Base-by-base conservation (phyloP, 176 grass and related monocot genomes). In the Eleusine indica region DNA sequence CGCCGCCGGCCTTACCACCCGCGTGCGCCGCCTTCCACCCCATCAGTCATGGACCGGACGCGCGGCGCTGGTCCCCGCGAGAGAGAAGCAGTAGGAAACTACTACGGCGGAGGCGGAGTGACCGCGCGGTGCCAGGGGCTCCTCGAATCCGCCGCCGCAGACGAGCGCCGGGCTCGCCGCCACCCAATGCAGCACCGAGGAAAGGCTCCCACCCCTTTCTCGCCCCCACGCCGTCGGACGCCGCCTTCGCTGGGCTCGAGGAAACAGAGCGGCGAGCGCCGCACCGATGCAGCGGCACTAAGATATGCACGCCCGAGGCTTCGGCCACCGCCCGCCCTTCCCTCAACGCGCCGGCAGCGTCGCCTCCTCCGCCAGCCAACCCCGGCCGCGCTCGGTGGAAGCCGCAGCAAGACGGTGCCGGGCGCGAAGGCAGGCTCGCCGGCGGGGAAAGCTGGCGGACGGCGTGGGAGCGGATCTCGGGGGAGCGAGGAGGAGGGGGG, bases 381-480 rank as follows among this genome's bases (percentile, higher is more conserved):
- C 32, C 32, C 32, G 32, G 32, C 82, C 10, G 69, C 10, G 84
- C 37, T 22, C 9, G 75, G 29, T 22, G 7, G 57, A 22, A 4
- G 77, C 77, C 28, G 37, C 58, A 5, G 22, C 39, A 28, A 8
- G 67, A 43, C 19, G 3, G 48, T 3, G 9, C 19, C 19, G 67
- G 15, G 15, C 14, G 17, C 42, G 75, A 29, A n/a, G 60, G 40
- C 18, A 53, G 49, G 28, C 18, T 60, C 46, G 83, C 73, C 78
- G 88, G 37, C 82, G 72, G 60, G 29, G 61, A 17, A 29, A 0
- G 62, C 43, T 47, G 78, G 28, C 22, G 15, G 51, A 35, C 72
- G 53, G 76, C 63, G 63, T 66, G 30, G 65, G 65, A 63, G 88
- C 25, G 88, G 88, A 90, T 90, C 88, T 90, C 74, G 88, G 80